Evolutionary conservation across 768 basidiomycete genomes (phyloP).

Genomic region (Kwoniella newhampshirensis): DNA sequence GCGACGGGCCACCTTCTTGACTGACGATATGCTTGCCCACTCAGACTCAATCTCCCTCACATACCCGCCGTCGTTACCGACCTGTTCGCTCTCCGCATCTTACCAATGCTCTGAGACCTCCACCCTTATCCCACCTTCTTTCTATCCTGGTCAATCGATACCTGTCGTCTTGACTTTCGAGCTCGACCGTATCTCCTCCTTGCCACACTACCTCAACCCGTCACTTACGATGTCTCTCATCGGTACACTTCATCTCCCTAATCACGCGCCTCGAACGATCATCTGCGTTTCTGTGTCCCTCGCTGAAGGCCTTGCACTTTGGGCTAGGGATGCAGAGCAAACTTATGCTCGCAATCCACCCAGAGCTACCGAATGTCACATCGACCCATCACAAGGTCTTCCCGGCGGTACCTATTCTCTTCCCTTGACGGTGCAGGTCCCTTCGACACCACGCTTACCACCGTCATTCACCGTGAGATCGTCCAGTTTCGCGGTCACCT

Average conservation of each 20-base stretch:
- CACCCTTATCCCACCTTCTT: constrained; percentile 41
- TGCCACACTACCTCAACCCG: constrained; percentile 43
- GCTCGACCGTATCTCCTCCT: constrained; percentile 34
- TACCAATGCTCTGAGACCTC: constrained; percentile 37
- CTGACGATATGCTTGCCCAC: neutral
- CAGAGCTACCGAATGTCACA: constrained; percentile 16
- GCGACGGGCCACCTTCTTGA: neutral
- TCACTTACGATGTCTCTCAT: constrained; percentile 44
- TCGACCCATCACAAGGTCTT: constrained; percentile 29
- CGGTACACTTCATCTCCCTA: constrained; percentile 37
- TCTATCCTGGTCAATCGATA: constrained; percentile 49
- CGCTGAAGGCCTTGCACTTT: constrained; percentile 39
- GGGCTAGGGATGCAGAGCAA: constrained; percentile 41
- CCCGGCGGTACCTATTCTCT: constrained; percentile 46
- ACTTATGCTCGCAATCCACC: constrained; percentile 27
- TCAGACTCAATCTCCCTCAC: constrained; percentile 29
- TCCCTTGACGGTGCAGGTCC: constrained; percentile 48
- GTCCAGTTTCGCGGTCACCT: constrained; percentile 43
- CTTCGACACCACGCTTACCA: constrained; percentile 41
- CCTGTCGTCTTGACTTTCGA: constrained; percentile 41
- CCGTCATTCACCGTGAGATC: constrained; percentile 36
- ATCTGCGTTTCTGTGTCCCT: constrained; percentile 49
- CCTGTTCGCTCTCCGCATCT: constrained; percentile 28
- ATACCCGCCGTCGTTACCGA: constrained; percentile 30
- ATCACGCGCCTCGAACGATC: constrained; percentile 35